Evolutionary conservation across 192 early-diverging fungal genomes (phyloP), one percentile per base, ranked within the genome.

Genomic region (Coemansia asiatica): DNA sequence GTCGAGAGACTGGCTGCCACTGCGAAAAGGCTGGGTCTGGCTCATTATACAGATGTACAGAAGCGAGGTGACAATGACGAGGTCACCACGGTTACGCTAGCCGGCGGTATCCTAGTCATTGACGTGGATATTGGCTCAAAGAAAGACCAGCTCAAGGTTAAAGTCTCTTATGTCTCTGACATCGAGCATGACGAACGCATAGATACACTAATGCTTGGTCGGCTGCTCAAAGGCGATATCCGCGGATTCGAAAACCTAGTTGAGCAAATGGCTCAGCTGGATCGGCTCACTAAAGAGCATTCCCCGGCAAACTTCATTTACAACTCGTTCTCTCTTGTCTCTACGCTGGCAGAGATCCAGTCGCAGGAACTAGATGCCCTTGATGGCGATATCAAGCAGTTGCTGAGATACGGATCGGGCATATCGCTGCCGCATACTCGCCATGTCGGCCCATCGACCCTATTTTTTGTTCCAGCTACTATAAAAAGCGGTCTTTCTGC

Each of bases 41-140:
- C 74, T 0, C 60, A 70, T 49, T 81, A 81, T 21, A 76, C 67
- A 1, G 79, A 81, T n/a, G 70, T 64, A 25, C 73, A 75, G 46
- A 62, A 25, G 3, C 47, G 27, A 15, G 63, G 36, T 4, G 57
- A 40, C 4, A 33, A 26, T 0, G 60, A 53, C 12, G 60, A 65
- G 26, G 38, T 74, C 2, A 79, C 79, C 4, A 81, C 73, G 21
- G 79, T 81, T 27, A 81, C 79, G 23, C 49, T 81, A 50, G 79
- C 79, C 5, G 79, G 79, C 26, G 57, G 69, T 6, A 73, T 76
- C 7, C 64, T 72, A 12, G 79, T 81, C 18, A 76, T 81, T 9
- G 79, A 81, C 21, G 79, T 81, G 10, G 79, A 81, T 25, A 72
- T 81, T 22, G 72, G 79, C 0, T 13, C 18, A 21, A 33, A 5